Percentiles rank a stretch among this genome's conserved stretches.
phyloP scores from a whole-genome alignment of 1,284 basidiomycete species.

The Microstroma glucosiphilum region DNA sequence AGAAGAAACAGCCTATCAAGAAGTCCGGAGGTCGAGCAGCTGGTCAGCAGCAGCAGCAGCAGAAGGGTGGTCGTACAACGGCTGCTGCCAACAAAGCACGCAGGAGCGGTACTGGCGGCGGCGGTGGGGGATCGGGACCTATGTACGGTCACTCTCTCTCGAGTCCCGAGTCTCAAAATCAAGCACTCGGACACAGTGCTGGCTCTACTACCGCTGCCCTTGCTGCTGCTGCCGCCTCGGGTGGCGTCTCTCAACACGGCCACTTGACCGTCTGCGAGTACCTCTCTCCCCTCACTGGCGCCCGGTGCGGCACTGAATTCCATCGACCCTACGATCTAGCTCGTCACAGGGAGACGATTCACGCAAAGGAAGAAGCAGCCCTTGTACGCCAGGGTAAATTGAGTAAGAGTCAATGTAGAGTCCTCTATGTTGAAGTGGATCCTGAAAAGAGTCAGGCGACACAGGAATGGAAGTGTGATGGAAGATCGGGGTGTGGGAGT shows the following conservation, averaged over 20 bases:
- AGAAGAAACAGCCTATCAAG: too few species aligned
- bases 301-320: constrained; percentile 44
- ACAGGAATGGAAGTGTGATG: constrained; percentile 48
- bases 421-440: constrained; percentile 49
- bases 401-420: constrained; percentile 38
- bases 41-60: neutral
- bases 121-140: neutral
- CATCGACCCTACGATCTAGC: constrained; percentile 49
- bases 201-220: constrained; percentile 5
- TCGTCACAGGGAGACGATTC: constrained; percentile 47
- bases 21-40: too few species aligned
- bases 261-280: constrained; percentile 38
- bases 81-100: constrained; percentile 1
- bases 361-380: constrained; percentile 43
- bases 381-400: constrained; percentile 38
- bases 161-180: neutral
- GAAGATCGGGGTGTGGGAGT: constrained; percentile 23
- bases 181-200: constrained; percentile 8
- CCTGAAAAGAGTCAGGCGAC: constrained; percentile 41
- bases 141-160: too few species aligned
- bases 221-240: neutral
- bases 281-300: constrained; percentile 35
- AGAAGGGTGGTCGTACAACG: neutral
- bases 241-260: neutral
- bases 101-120: neutral